These are phyloP conservation scores for Magnolia sinica DNA, from an alignment of 164 flowering plant genomes.

Conservation along the genomic window DNA sequence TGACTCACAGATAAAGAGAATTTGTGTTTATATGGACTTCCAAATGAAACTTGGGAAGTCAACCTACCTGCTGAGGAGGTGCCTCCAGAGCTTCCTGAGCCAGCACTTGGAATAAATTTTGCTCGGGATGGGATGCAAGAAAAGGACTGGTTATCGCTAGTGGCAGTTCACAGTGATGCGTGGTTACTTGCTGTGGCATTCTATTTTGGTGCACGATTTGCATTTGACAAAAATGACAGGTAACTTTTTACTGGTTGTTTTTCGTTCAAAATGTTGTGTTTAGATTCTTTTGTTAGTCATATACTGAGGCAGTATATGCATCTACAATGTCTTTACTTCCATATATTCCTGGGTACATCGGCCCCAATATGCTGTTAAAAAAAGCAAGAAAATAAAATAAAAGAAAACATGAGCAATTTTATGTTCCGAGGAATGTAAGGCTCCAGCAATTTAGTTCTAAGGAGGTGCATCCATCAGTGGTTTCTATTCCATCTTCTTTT, in stretches of 20 bases:
- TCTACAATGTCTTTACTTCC: neutral
- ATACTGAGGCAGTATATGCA: neutral
- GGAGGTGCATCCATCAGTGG: too few species aligned
- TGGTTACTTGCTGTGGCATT: slow-evolving; percentile 73
- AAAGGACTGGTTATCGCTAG: slow-evolving; percentile 66
- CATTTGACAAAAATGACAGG: slow-evolving; percentile 68
- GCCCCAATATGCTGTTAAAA: too few species aligned
- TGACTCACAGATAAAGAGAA: slow-evolving; percentile 54
- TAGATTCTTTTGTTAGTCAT: neutral
- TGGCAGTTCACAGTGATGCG: slow-evolving; percentile 72
- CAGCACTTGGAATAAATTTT: slow-evolving; percentile 69
- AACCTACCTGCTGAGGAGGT: slow-evolving; percentile 72
- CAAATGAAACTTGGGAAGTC: slow-evolving; percentile 69
- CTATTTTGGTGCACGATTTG: slow-evolving; percentile 71
- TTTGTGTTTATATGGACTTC: slow-evolving; percentile 66
- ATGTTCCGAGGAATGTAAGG: neutral
- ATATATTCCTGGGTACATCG: neutral
- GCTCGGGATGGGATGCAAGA: slow-evolving; percentile 71
- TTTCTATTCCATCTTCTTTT: too few species aligned
- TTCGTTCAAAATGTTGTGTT: neutral
- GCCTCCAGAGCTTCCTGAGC: slow-evolving; percentile 78
- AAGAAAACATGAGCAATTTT: neutral
- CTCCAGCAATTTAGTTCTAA: neutral
- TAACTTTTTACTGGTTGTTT: slow-evolving; percentile 7
- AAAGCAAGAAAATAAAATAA: neutral